Evolutionary conservation across 805 yeast genomes (phyloP).

Genomic region (Pichia membranifaciens): DNA sequence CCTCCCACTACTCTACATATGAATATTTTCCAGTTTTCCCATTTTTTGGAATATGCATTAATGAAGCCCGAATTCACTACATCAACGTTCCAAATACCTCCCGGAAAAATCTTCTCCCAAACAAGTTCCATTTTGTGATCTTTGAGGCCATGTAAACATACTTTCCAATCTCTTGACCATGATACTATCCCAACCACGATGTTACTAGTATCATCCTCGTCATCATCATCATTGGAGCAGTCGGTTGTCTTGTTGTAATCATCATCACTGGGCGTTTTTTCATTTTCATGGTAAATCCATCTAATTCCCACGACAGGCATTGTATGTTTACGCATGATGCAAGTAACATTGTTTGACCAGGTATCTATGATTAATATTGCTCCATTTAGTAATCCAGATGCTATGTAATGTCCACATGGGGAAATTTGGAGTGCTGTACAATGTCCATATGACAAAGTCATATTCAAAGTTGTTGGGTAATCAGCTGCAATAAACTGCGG

Average conservation of each 20-base stretch:
- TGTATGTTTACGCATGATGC: constrained; percentile 57
- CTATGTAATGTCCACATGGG: constrained; percentile 76
- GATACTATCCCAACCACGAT: constrained; percentile 49
- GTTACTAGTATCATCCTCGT: constrained; percentile 33
- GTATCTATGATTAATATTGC: constrained; percentile 66
- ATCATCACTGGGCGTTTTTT: neutral
- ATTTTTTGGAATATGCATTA: neutral
- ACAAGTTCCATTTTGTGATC: constrained; percentile 31
- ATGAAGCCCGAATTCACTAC: neutral
- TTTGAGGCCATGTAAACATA: constrained; percentile 73
- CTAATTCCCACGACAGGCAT: constrained; percentile 64
- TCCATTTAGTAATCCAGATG: constrained; percentile 75
- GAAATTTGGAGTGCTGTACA: constrained; percentile 66
- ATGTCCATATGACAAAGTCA: constrained; percentile 60
- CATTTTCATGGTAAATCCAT: constrained; percentile 50
- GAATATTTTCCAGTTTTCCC: constrained; percentile 7
- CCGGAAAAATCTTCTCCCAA: constrained; percentile 11
- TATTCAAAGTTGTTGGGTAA: constrained; percentile 78
- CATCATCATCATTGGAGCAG: constrained; percentile 29
- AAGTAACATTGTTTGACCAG: constrained; percentile 57
- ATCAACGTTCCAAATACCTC: constrained; percentile 12
- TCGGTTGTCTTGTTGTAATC: too few relatives aligned
- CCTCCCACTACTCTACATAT: constrained; percentile 8
- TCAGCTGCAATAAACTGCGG: constrained; percentile 91
- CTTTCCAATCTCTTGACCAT: constrained; percentile 76